A percentile compares a stretch with the other conserved stretches of the same genome.
Conservation (phyloP, 257 asterid species). For the Jacaranda mimosifolia region DNA sequence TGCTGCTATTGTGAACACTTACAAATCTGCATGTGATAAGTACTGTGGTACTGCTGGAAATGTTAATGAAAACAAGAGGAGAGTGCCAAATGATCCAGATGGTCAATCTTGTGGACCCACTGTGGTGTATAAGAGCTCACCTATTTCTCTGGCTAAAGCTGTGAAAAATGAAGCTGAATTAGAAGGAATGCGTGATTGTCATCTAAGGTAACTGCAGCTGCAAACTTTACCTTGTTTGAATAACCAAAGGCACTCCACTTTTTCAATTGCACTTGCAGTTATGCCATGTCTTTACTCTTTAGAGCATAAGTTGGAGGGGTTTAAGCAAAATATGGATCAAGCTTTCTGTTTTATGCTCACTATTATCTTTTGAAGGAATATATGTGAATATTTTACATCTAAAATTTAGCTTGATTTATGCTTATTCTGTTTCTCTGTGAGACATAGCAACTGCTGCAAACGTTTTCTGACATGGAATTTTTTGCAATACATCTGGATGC, state of each 20-base stretch:
- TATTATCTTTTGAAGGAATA: slow-evolving; percentile 1
- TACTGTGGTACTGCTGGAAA: slow-evolving; percentile 44
- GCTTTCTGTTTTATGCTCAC: slow-evolving; percentile 3
- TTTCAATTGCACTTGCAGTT: slow-evolving; percentile 15
- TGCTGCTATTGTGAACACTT: slow-evolving; percentile 83
- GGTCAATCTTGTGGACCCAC: slow-evolving; percentile 54
- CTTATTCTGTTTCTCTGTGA: neutral
- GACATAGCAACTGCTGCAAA: slow-evolving; percentile 1
- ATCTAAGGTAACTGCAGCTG: slow-evolving; percentile 70
- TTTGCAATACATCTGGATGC: neutral
- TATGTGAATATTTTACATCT: neutral
- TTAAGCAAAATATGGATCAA: neutral
- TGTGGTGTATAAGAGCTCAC: slow-evolving; percentile 70
- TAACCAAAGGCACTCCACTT: slow-evolving; percentile 1
- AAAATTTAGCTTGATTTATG: neutral
- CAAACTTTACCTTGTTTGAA: neutral
- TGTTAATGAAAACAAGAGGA: slow-evolving; percentile 39
- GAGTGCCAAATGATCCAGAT: slow-evolving; percentile 37
- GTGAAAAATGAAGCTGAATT: slow-evolving; percentile 93
- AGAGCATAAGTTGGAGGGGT: neutral
- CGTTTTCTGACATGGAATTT: neutral
- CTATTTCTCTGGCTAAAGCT: slow-evolving; percentile 88
- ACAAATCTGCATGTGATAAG: slow-evolving; percentile 68
- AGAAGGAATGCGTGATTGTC: slow-evolving; percentile 90
- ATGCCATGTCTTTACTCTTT: slow-evolving; percentile 14